phyloP scores from a whole-genome alignment of 345 rosid genomes.

The Salix arbutifolia region DNA sequence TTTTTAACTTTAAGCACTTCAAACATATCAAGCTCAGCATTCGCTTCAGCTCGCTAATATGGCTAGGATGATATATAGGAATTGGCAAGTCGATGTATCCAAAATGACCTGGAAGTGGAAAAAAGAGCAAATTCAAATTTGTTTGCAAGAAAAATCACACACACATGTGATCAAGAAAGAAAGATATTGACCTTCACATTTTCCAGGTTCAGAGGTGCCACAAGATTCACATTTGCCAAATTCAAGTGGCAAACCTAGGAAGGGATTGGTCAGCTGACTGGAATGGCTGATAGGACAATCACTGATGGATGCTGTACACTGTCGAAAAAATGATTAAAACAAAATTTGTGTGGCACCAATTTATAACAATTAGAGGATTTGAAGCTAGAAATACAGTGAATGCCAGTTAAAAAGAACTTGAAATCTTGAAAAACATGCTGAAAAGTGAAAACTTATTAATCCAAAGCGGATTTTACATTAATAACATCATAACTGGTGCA shows the following conservation, averaged over 20 bases:
- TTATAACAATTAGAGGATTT: background rate
- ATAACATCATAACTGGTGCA: background rate
- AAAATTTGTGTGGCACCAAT: background rate
- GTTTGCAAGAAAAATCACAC: background rate
- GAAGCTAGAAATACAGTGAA: background rate
- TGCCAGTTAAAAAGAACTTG: too few relatives aligned
- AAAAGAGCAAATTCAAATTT: conserved; percentile 7
- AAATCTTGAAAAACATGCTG: background rate
- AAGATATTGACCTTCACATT: conserved; percentile 72
- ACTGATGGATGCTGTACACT: conserved; percentile 70
- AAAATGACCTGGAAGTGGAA: conserved; percentile 69
- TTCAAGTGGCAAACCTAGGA: conserved; percentile 87
- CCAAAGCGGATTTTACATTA: background rate
- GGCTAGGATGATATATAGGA: conserved; percentile 88
- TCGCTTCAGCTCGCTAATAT: conserved; percentile 66
- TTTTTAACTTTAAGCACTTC: conserved; percentile 79
- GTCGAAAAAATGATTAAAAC: conserved; percentile 6
- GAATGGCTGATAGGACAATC: conserved; percentile 65
- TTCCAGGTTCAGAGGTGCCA: conserved; percentile 71
- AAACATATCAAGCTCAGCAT: conserved; percentile 76
- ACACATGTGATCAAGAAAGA: background rate
- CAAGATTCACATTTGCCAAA: conserved; percentile 92
- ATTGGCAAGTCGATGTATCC: conserved; percentile 80
- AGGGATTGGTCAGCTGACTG: conserved; percentile 74
- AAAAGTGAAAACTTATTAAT: background rate